A percentile compares a stretch with the other conserved stretches of the same genome.
These are phyloP conservation scores for Diaporthe citriasiana DNA, from an alignment of 2,329 filamentous ascomycete genomes.

Conservation along the genomic window DNA sequence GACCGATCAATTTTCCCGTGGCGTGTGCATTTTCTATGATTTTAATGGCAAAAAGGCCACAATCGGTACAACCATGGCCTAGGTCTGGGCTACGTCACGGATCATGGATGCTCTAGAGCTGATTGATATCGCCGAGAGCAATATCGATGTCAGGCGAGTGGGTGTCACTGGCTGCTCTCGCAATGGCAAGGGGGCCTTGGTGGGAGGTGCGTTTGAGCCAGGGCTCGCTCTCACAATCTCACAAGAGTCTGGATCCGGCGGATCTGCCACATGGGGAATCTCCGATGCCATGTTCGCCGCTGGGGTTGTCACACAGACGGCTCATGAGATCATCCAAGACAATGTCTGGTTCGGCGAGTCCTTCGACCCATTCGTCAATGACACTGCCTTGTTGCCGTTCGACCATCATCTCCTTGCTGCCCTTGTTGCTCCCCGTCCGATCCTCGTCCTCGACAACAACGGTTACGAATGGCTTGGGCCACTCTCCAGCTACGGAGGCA, in stretches of 20 bases:
- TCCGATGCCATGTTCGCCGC: slow-evolving; percentile 63
- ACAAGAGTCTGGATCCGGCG: slow-evolving; percentile 64
- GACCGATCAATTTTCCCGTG: slow-evolving; percentile 59
- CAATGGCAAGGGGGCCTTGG: slow-evolving; percentile 67
- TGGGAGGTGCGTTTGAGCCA: slow-evolving; percentile 62
- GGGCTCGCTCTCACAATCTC: slow-evolving; percentile 64
- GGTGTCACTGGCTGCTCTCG: slow-evolving; percentile 67
- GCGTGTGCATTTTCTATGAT: slow-evolving; percentile 63
- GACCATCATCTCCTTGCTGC: slow-evolving; percentile 66
- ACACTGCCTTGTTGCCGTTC: slow-evolving; percentile 57
- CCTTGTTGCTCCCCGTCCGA: slow-evolving; percentile 62
- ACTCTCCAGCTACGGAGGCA: slow-evolving; percentile 63
- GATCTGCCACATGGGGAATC: slow-evolving; percentile 64
- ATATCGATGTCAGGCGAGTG: slow-evolving; percentile 54
- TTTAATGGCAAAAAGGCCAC: slow-evolving; percentile 60
- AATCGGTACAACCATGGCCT: slow-evolving; percentile 62
- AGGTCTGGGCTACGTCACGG: slow-evolving; percentile 64
- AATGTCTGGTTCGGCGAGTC: slow-evolving; percentile 64
- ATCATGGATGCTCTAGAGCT: slow-evolving; percentile 60
- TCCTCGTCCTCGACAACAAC: slow-evolving; percentile 66
- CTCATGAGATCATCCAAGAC: slow-evolving; percentile 62
- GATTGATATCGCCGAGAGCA: slow-evolving; percentile 54
- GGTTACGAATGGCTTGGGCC: slow-evolving; percentile 65
- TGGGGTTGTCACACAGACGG: slow-evolving; percentile 55
- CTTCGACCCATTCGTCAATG: slow-evolving; percentile 55